Conservation (phyloP, 1,284 basidiomycete genomes). For the Bjerkandera adusta region DNA sequence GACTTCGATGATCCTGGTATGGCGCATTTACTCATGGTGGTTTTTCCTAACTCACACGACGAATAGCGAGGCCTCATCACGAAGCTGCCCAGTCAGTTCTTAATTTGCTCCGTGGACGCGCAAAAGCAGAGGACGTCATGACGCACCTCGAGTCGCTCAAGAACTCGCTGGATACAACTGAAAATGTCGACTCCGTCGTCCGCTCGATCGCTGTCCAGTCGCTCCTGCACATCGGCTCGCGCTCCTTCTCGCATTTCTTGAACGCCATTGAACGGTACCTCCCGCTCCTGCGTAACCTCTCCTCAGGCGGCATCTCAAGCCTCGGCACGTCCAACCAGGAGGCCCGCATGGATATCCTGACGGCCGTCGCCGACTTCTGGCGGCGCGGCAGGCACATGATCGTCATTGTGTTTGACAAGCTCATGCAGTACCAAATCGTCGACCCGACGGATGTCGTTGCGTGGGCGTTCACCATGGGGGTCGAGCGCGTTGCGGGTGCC, state of each 20-base stretch:
- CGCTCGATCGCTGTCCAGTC: slow-evolving; percentile 88
- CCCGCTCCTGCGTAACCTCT: slow-evolving; percentile 78
- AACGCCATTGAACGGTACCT: slow-evolving; percentile 98
- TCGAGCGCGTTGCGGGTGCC: slow-evolving; percentile 25
- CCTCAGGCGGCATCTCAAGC: slow-evolving; percentile 38
- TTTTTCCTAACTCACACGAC: slow-evolving; percentile 1
- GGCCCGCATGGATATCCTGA: slow-evolving; percentile 71
- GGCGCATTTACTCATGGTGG: slow-evolving; percentile 5
- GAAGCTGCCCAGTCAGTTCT: slow-evolving; percentile 82
- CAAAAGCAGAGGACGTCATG: slow-evolving; percentile 79
- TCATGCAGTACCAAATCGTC: slow-evolving; percentile 98
- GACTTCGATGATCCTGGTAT: slow-evolving; percentile 73
- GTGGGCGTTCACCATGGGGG: slow-evolving; percentile 74
- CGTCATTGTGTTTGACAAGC: slow-evolving; percentile 92
- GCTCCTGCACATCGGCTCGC: slow-evolving; percentile 86
- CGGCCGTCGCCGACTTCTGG: slow-evolving; percentile 78
- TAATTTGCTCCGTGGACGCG: slow-evolving; percentile 75
- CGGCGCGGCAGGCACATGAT: slow-evolving; percentile 80
- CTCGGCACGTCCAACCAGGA: slow-evolving; percentile 46
- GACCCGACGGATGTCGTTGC: slow-evolving; percentile 90
- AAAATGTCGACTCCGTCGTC: slow-evolving; percentile 65
- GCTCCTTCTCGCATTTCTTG: slow-evolving; percentile 97
- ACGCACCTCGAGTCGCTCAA: slow-evolving; percentile 72
- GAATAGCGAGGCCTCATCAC: slow-evolving; percentile 69
- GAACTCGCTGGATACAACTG: slow-evolving; percentile 57